phyloP scores from a whole-genome alignment of 495 filamentous ascomycete genomes.

The Neurospora sp. region DNA sequence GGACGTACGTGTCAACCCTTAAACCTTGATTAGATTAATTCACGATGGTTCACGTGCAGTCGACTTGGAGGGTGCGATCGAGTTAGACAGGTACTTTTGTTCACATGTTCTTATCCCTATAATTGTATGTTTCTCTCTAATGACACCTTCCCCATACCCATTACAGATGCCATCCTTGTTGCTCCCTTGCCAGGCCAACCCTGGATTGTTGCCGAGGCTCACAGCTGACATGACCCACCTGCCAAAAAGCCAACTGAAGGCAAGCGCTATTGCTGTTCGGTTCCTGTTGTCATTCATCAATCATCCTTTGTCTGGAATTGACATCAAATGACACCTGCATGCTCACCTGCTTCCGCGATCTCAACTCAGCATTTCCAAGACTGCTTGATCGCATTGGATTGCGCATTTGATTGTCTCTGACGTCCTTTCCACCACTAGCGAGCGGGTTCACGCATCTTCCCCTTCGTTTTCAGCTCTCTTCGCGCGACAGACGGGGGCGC shows the following conservation, averaged over 20 bases:
- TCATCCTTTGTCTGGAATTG: not conserved
- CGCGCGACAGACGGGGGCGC: not conserved
- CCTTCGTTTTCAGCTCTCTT: not conserved
- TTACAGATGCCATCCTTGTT: not conserved
- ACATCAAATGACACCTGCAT: not conserved
- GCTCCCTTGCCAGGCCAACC: not conserved
- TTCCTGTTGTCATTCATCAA: not conserved
- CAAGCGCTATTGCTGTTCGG: not conserved
- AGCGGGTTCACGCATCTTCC: not conserved
- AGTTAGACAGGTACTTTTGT: not conserved
- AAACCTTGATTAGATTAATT: not conserved
- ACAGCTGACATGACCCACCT: not conserved
- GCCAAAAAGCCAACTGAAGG: not conserved
- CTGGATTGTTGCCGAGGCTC: not conserved
- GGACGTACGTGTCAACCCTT: not conserved
- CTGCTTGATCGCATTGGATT: not conserved
- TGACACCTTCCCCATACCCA: not conserved
- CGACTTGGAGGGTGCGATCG: not conserved
- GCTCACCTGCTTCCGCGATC: not conserved
- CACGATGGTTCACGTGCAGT: not conserved
- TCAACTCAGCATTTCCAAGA: not conserved
- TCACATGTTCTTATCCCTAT: not conserved
- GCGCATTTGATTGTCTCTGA: not conserved
- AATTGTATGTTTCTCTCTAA: not conserved
- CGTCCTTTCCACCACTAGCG: not conserved